Conservation (phyloP, 257 asterid species). For the Solanum pinnatisectum region DNA sequence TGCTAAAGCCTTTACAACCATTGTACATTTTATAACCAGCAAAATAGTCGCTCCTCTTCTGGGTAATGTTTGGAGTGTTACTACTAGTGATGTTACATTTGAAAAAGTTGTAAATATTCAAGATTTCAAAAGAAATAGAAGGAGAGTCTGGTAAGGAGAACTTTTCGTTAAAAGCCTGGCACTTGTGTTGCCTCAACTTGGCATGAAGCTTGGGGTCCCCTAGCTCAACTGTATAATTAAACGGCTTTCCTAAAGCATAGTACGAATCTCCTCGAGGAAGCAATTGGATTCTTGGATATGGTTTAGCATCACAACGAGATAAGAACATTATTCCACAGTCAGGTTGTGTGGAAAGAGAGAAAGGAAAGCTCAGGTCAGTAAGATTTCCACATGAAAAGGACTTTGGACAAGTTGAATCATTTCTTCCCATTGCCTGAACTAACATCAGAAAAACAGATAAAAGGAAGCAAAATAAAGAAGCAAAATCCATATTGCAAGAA, state of each 20-base stretch:
- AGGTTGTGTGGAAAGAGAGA: neutral
- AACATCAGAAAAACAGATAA: neutral
- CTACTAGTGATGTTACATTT: neutral
- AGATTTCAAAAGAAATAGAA: neutral
- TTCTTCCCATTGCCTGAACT: neutral
- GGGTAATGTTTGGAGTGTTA: neutral
- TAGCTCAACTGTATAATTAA: fast-evolving
- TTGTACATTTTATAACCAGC: neutral
- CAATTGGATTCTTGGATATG: neutral
- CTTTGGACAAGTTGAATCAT: neutral
- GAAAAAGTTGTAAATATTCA: fast-evolving
- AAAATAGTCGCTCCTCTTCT: neutral
- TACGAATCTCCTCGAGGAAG: neutral
- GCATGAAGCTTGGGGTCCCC: neutral
- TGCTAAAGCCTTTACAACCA: neutral
- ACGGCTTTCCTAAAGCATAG: fast-evolving
- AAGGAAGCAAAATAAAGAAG: neutral
- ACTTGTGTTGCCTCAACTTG: neutral
- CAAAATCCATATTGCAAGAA: neutral
- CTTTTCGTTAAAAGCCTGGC: neutral
- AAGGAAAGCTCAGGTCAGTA: neutral
- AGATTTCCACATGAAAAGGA: neutral
- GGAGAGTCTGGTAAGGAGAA: neutral
- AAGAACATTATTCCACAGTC: neutral
- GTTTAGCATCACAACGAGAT: neutral